Percentiles rank a stretch among this genome's conserved stretches.
phyloP scores from a whole-genome alignment of 352 stramenopile genomes.

The Globisporangium nagaii region DNA sequence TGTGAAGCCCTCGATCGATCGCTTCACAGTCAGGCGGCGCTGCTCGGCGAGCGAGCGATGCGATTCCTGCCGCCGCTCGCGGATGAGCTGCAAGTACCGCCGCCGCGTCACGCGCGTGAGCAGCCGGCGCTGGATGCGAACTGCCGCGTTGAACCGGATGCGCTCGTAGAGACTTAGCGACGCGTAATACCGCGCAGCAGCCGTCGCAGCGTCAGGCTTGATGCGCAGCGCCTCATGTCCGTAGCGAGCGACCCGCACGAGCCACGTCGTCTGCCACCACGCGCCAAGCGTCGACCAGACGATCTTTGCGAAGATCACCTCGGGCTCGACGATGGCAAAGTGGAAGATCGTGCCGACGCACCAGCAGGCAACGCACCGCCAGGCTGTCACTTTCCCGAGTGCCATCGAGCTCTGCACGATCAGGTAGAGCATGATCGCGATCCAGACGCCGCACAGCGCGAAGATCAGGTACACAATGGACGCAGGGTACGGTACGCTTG shows the following conservation, averaged over 20 bases:
- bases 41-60: slow-evolving; percentile 32
- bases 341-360: slow-evolving; percentile 39
- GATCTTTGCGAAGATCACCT: slow-evolving; percentile 42
- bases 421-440: slow-evolving; percentile 32
- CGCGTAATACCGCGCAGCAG: slow-evolving; percentile 26
- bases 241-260: slow-evolving; percentile 35
- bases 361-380: slow-evolving; percentile 49
- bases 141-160: slow-evolving; percentile 59
- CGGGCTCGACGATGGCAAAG: slow-evolving; percentile 41
- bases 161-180: slow-evolving; percentile 65
- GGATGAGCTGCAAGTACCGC: slow-evolving; percentile 43
- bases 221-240: slow-evolving; percentile 48
- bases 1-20: slow-evolving; percentile 57
- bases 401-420: slow-evolving; percentile 37
- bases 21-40: slow-evolving; percentile 34
- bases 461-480: slow-evolving; percentile 62
- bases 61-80: slow-evolving; percentile 33
- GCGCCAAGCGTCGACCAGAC: slow-evolving; percentile 39
- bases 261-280: slow-evolving; percentile 48
- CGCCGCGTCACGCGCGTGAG: slow-evolving; percentile 44
- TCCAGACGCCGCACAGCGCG: slow-evolving; percentile 31
- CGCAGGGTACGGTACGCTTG: slow-evolving; percentile 54
- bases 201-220: slow-evolving; percentile 20
- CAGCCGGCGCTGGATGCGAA: slow-evolving; percentile 59
- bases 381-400: slow-evolving; percentile 41